A percentile compares a stretch with the other conserved stretches of the same genome.
These are phyloP conservation scores for Blastocrithidia nonstop DNA, from an alignment of 208 protist genomes.

Conservation along the genomic window DNA sequence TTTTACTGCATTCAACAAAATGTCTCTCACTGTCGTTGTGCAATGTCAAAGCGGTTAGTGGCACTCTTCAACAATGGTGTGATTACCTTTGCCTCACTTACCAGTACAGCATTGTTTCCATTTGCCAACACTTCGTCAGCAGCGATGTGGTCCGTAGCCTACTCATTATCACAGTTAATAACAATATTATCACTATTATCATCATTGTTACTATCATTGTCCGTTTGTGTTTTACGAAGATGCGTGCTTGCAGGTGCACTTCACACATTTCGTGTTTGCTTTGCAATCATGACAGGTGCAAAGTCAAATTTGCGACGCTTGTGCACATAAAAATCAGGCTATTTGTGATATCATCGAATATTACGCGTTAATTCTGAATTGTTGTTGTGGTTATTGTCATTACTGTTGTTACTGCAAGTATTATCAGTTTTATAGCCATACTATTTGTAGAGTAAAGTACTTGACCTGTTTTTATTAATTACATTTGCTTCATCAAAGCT, in stretches of 20 bases:
- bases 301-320: constrained; percentile 11
- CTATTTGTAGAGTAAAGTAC: too few relatives aligned
- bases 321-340: constrained; percentile 8
- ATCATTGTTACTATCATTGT: constrained; percentile 1
- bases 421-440: not conserved
- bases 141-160: too few relatives aligned
- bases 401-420: not conserved
- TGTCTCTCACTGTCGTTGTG: too few relatives aligned
- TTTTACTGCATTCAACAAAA: too few relatives aligned
- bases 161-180: too few relatives aligned
- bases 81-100: too few relatives aligned
- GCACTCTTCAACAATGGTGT: too few relatives aligned
- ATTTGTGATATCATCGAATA: not conserved
- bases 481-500: not conserved
- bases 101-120: too few relatives aligned
- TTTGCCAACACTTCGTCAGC: too few relatives aligned
- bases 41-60: too few relatives aligned
- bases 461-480: too few relatives aligned
- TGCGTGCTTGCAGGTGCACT: constrained; percentile 6
- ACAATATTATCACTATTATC: constrained; percentile 1
- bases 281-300: too few relatives aligned
- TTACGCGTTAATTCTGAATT: not conserved
- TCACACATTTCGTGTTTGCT: not conserved
- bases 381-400: not conserved
- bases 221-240: not conserved